phyloP scores from a whole-genome alignment of 306 rosid genomes.

The Corylus avellana region DNA sequence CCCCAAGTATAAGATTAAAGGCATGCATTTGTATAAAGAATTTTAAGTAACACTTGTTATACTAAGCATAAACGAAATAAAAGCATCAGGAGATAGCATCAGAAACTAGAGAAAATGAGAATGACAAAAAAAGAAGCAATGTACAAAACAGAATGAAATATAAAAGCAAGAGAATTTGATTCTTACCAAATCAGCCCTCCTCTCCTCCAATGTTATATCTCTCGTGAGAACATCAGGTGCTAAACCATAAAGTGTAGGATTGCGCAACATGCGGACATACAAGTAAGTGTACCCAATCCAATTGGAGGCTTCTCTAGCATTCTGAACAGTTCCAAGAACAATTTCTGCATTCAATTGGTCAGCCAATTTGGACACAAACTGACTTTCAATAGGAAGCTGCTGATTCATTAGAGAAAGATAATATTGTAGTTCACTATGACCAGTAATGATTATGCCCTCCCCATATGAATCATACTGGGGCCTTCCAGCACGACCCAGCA shows the following conservation, averaged over 20 bases:
- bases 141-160: background rate
- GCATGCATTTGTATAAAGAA: background rate
- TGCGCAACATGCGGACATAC: slow-evolving; percentile 75
- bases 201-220: slow-evolving; percentile 74
- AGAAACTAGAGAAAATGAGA: no score
- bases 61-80: background rate
- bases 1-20: background rate
- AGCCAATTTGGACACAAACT: slow-evolving; percentile 38
- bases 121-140: background rate
- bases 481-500: slow-evolving; percentile 77
- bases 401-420: slow-evolving; percentile 95
- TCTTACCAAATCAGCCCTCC: slow-evolving; percentile 91
- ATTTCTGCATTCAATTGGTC: slow-evolving; percentile 93
- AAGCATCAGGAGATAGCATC: background rate
- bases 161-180: background rate
- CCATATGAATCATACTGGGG: slow-evolving; percentile 88
- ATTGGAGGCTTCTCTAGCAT: slow-evolving; percentile 77
- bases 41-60: background rate
- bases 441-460: slow-evolving; percentile 91
- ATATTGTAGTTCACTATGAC: slow-evolving; percentile 87
- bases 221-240: slow-evolving; percentile 69
- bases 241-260: slow-evolving; percentile 82
- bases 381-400: slow-evolving; percentile 86
- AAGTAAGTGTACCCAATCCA: slow-evolving; percentile 91
- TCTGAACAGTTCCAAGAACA: slow-evolving; percentile 91